Evolutionary conservation across 2,329 filamentous ascomycete genomes (phyloP), one percentile per base, ranked within the genome.

Genomic region (Aspergillus glaucus): DNA sequence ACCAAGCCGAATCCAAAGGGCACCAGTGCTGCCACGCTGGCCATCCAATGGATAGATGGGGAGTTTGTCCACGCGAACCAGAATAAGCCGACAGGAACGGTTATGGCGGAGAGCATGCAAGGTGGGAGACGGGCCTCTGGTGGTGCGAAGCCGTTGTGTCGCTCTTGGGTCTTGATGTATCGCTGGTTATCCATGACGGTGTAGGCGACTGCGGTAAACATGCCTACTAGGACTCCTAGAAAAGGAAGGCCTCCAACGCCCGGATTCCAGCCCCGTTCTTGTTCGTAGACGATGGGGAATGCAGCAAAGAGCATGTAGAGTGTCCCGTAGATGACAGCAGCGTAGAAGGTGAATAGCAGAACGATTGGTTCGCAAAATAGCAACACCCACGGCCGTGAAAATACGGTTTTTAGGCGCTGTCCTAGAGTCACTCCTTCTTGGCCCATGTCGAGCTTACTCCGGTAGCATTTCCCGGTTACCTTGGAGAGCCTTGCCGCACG

Each of bases 261-360:
- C 12, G 71, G 64, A 3, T 64, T 67, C 51, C 75, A 73, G 8
- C 66, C 63, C 9, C 74, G 72, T 39, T 63, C 57, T 17, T 61
- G 59, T 54, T 72, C 61, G 36, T 70, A 77, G 2, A 77, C 65
- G 22, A 75, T 73, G 0, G 73, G 73, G 50, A 75, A 75, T 4
- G 74, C 74, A 30, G 70, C 66, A 52, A 77, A 76, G 49, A 75
- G 59, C 55, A 77, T 72, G 53, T 75, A 77, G 17, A 76, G 62
- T 4, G 73, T 69, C 4, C 74, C 70, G 48, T 76, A 77, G 3
- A 70, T 64, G 45, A 77, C 66, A 1, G 74, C 68, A 52, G 75
- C 67, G 54, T 76, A 77, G 44, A 59, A 52, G 12, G 70, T 71
- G 3, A 75, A 68, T 1, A 69, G 59, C 1, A 75, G 51, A 14